Evolutionary conservation across 1,284 basidiomycete genomes (phyloP), one percentile per base, ranked within the genome.

Genomic region (Malassezia obtusa): DNA sequence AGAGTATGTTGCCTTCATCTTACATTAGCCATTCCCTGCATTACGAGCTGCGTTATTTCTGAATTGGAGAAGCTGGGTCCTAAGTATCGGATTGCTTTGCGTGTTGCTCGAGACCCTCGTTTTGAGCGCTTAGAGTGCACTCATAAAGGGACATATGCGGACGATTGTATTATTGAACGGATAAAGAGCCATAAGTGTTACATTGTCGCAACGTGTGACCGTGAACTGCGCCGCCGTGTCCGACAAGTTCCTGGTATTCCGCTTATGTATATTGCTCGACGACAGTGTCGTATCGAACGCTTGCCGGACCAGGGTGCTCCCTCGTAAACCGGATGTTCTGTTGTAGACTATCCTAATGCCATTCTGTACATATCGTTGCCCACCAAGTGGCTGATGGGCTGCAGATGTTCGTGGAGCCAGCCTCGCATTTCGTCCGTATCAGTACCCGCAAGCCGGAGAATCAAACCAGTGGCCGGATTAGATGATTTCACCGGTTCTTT

Each of bases 1-100:
- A 98, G 78, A 92, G 91, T 92, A 67, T 60, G 86, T 77, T 19
- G 22, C 24, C 38, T 17, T 14, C 21, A 21, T 5, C 44, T 57
- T 37, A 28, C 28, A 22, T n/a, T 71, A 92, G 91, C 89, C 74
- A 96, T 96, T 65, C 94, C 94, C 0, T 96, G 91, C 66, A 88
- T 99, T 25, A 95, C 94, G 17, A 91, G 95, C 74, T 99, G 94
- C 68, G 94, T 98, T 8, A 85, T 98, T 78, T 91, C 90, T 4
- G 94, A 99, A 75, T 77, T 99, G 66, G 94, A 99, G 76, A 96
- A 96, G 77, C 78, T 99, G 4, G 94, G 94, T 0, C 89, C 90
- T 45, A 85, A 89, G 67, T 99, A 95, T 76, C 83, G 94, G 25
- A 83, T 98, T 26, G 94, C 94, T 7, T 78, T 99, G 69, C 90